Conservation (phyloP, 805 yeast genomes). For the Wickerhamiella allomyrinae region DNA sequence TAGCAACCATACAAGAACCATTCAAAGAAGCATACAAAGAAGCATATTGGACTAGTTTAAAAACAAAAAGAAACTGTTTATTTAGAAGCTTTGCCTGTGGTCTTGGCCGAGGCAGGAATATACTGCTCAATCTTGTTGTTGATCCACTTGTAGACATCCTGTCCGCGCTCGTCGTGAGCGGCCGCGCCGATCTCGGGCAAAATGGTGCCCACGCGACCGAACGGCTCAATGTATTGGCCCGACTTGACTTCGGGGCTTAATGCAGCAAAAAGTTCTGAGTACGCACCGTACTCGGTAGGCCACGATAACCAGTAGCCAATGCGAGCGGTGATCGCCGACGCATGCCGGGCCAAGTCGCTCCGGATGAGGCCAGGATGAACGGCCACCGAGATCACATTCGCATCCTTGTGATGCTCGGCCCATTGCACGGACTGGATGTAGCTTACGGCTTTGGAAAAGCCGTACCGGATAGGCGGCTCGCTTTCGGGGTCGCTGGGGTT, state of each 20-base stretch:
- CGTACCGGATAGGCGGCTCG: slow-evolving; percentile 20
- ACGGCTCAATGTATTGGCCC: slow-evolving; percentile 30
- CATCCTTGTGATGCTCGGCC: slow-evolving; percentile 23
- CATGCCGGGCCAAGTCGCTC: slow-evolving; percentile 26
- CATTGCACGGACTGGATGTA: slow-evolving; percentile 28
- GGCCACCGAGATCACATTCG: slow-evolving; percentile 25
- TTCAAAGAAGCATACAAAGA: no score
- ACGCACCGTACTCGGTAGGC: slow-evolving; percentile 29
- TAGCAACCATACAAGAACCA: no score
- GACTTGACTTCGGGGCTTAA: slow-evolving; percentile 27
- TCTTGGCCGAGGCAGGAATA: not conserved
- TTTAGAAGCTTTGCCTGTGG: no score
- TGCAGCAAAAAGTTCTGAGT: slow-evolving; percentile 32
- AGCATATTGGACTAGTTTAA: no score
- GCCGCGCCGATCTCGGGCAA: slow-evolving; percentile 28
- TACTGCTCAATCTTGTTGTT: not conserved
- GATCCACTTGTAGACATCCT: not conserved
- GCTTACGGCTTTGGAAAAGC: slow-evolving; percentile 33
- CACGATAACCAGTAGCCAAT: slow-evolving; percentile 7
- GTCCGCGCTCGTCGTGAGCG: slow-evolving; percentile 17
- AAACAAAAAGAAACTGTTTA: no score
- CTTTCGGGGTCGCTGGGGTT: slow-evolving; percentile 20
- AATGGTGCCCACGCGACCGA: slow-evolving; percentile 28
- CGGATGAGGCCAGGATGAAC: slow-evolving; percentile 31
- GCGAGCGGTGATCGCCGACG: not conserved